Percentiles rank a stretch among this genome's conserved stretches.
Conservation (phyloP, 148 eudicot genomes). For the Dianthus caryophyllus region DNA sequence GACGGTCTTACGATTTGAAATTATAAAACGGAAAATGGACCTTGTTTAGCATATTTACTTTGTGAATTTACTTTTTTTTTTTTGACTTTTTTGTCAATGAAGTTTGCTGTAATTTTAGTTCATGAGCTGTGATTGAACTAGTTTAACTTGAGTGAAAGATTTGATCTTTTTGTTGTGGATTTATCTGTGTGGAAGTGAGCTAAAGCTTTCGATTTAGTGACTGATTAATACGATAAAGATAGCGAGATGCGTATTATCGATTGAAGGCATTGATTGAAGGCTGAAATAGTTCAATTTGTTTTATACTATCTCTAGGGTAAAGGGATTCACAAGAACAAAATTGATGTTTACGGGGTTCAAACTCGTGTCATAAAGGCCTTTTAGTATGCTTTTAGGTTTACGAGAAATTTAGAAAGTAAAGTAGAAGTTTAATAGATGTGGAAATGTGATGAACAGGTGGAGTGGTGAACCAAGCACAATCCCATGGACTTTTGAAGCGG, state of each 20-base stretch:
- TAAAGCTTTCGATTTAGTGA: not conserved
- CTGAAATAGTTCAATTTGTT: not conserved
- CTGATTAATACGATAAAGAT: not conserved
- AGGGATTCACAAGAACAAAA: too few relatives aligned
- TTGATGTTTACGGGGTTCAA: too few relatives aligned
- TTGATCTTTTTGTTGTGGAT: conserved; percentile 2
- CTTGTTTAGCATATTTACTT: too few relatives aligned
- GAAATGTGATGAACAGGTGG: conserved; percentile 27
- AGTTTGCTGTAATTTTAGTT: too few relatives aligned
- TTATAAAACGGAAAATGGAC: too few relatives aligned
- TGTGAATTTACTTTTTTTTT: too few relatives aligned
- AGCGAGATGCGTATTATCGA: too few relatives aligned
- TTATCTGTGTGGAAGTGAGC: not conserved
- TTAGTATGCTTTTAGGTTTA: too few relatives aligned
- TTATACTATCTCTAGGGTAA: too few relatives aligned
- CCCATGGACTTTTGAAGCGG: conserved; percentile 40
- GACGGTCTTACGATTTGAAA: too few relatives aligned
- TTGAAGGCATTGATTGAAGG: not conserved
- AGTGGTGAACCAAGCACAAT: conserved; percentile 31
- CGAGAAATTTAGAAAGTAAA: not conserved
- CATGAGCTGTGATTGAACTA: not conserved
- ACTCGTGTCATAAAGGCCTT: too few relatives aligned
- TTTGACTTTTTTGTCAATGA: too few relatives aligned
- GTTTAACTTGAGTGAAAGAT: not conserved
- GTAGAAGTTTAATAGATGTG: not conserved